Evolutionary conservation across 495 filamentous ascomycete genomes (phyloP).

Genomic region (Daldinia caldariorum): DNA sequence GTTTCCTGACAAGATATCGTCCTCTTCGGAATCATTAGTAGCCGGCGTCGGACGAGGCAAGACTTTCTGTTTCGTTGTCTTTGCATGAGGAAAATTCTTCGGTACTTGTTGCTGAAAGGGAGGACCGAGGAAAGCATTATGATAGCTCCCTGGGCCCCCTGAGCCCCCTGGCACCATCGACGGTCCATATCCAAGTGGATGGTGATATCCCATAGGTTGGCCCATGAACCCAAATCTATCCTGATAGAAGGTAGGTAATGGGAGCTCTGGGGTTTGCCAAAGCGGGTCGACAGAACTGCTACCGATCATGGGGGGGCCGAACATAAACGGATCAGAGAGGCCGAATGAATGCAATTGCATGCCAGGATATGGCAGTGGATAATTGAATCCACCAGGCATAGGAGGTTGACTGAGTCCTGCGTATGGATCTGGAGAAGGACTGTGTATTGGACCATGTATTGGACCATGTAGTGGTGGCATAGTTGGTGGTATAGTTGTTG

Average conservation of each 20-base stretch:
- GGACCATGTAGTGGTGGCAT: no score
- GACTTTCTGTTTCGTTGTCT: conserved; percentile 13
- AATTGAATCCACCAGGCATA: not conserved
- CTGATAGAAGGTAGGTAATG: conserved; percentile 20
- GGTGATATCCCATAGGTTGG: conserved; percentile 29
- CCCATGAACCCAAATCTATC: conserved; percentile 33
- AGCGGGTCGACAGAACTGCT: conserved; percentile 35
- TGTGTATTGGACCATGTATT: not conserved
- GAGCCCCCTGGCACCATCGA: conserved; percentile 6
- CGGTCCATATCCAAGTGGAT: conserved; percentile 11
- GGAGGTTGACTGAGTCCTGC: not conserved
- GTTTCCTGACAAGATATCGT: conserved; percentile 37
- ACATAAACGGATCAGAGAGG: conserved; percentile 22
- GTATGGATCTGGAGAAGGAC: not conserved
- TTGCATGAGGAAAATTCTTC: conserved; percentile 22
- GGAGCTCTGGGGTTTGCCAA: conserved; percentile 45
- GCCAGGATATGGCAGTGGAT: conserved; percentile 21
- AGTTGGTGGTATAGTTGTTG: conserved; percentile 9
- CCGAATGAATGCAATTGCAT: conserved; percentile 23
- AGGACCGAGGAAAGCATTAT: not conserved
- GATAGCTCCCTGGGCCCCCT: conserved; percentile 10
- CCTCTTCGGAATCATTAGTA: conserved; percentile 38
- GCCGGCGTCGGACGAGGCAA: conserved; percentile 12
- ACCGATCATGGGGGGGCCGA: conserved; percentile 22
- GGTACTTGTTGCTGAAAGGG: conserved; percentile 5